Conservation (phyloP, 805 yeast species). For the Debaryomyces hansenii region DNA sequence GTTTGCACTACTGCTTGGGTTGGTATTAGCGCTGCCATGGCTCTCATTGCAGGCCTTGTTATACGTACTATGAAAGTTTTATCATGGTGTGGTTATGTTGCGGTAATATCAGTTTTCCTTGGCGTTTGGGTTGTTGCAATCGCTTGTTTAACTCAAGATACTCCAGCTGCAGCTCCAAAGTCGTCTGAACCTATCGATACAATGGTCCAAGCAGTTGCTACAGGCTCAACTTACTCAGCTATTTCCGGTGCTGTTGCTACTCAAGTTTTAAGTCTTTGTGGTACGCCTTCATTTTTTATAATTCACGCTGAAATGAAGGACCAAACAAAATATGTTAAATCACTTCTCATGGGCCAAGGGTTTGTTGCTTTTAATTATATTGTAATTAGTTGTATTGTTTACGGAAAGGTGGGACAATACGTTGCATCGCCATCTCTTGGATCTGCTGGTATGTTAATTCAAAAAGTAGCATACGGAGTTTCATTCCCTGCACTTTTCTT, state of each 20-base stretch:
- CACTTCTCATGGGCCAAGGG: constrained; percentile 10
- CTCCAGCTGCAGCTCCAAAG: constrained; percentile 8
- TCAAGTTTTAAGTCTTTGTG: constrained; percentile 10
- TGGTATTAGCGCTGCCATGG: constrained; percentile 8
- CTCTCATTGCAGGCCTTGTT: constrained; percentile 5
- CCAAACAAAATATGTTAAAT: constrained; percentile 7
- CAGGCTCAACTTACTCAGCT: constrained; percentile 1
- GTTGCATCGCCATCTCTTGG: constrained; percentile 13
- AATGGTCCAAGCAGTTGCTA: constrained; percentile 6
- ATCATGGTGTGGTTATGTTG: constrained; percentile 9
- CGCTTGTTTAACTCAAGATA: constrained; percentile 9
- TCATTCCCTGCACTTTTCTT: constrained; percentile 11
- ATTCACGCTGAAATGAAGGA: constrained; percentile 12
- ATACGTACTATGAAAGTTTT: constrained; percentile 10
- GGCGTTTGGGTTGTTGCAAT: constrained; percentile 10
- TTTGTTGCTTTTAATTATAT: constrained; percentile 10
- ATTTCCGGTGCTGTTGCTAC: constrained; percentile 10
- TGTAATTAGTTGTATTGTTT: constrained; percentile 9
- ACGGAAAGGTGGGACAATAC: constrained; percentile 10
- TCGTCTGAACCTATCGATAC: constrained; percentile 2
- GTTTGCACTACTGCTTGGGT: constrained; percentile 9
- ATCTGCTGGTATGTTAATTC: constrained; percentile 9
- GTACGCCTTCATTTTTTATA: constrained; percentile 8
- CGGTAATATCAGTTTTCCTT: constrained; percentile 3
- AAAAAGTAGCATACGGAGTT: constrained; percentile 9